Evolutionary conservation across 129 eudicot species (phyloP).

Genomic region (Escallonia herrerae): DNA sequence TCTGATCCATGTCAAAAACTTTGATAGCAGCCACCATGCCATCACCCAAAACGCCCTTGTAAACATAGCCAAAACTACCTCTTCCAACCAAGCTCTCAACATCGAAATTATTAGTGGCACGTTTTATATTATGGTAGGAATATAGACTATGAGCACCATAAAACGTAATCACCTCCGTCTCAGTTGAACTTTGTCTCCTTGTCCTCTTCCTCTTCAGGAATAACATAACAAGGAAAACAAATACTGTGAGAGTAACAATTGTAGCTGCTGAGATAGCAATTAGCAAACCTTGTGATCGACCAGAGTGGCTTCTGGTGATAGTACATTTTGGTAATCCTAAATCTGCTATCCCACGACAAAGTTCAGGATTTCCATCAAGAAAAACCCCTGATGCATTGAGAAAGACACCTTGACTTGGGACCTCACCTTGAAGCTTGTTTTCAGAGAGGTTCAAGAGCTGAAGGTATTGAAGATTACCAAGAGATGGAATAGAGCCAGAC

Average conservation of each 20-base stretch:
- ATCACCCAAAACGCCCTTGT: conserved; percentile 5
- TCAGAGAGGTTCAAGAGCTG: conserved; percentile 16
- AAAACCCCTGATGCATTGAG: background rate
- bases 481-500: conserved; percentile 15
- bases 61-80: conserved; percentile 22
- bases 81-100: conserved; percentile 12
- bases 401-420: conserved; percentile 14
- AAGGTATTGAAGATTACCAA: conserved; percentile 8
- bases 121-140: conserved; percentile 10
- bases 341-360: conserved; percentile 15
- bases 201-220: background rate
- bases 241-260: background rate
- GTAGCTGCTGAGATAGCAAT: conserved; percentile 5
- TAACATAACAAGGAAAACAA: background rate
- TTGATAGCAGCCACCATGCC: conserved; percentile 15
- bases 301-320: background rate
- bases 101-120: conserved; percentile 12
- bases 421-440: conserved; percentile 14
- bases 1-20: conserved; percentile 21
- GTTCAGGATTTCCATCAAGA: conserved; percentile 10
- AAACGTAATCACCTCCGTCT: background rate
- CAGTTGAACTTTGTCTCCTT: background rate
- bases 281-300: background rate
- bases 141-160: conserved; percentile 4
- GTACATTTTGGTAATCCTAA: conserved; percentile 10